phyloP scores from a whole-genome alignment of 169 alveolate genomes.

The Cystoisospora suis region DNA sequence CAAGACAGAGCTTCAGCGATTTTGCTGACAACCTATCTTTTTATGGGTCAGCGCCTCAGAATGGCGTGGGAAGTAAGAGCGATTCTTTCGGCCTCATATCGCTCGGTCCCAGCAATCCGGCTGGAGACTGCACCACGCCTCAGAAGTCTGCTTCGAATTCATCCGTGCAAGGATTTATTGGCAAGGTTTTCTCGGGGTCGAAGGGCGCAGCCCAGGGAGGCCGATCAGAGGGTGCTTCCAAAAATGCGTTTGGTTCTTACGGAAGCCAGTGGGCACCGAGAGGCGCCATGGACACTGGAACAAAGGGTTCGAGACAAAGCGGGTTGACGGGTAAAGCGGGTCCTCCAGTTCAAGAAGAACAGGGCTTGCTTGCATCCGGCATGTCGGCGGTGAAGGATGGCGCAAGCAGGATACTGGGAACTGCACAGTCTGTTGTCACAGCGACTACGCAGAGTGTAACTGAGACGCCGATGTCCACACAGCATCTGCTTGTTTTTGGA shows the following conservation, averaged over 20 bases:
- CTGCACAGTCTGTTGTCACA: constrained; percentile 45
- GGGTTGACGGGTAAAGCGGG: neutral
- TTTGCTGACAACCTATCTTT: constrained; percentile 59
- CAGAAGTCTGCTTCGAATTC: neutral
- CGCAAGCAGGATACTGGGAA: constrained; percentile 55
- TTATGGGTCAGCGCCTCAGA: constrained; percentile 55
- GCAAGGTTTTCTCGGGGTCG: neutral
- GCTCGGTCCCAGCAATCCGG: neutral
- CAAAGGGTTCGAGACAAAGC: neutral
- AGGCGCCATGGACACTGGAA: neutral
- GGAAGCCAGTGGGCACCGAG: neutral
- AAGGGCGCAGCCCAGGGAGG: too few relatives aligned
- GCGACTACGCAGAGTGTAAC: constrained; percentile 35
- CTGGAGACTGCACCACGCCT: neutral
- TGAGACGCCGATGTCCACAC: constrained; percentile 49
- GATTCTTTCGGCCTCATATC: constrained; percentile 15
- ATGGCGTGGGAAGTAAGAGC: constrained; percentile 25
- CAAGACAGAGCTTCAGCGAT: constrained; percentile 60
- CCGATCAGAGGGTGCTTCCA: neutral
- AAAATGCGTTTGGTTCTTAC: neutral
- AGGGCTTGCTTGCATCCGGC: constrained; percentile 58
- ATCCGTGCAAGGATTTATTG: neutral
- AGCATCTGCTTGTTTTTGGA: constrained; percentile 61
- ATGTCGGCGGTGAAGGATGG: constrained; percentile 62
- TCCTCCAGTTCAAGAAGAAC: constrained; percentile 9